Evolutionary conservation across 2,329 filamentous ascomycete species (phyloP), one percentile per base, ranked within the genome.

Genomic region (Parastagonospora nodorum): DNA sequence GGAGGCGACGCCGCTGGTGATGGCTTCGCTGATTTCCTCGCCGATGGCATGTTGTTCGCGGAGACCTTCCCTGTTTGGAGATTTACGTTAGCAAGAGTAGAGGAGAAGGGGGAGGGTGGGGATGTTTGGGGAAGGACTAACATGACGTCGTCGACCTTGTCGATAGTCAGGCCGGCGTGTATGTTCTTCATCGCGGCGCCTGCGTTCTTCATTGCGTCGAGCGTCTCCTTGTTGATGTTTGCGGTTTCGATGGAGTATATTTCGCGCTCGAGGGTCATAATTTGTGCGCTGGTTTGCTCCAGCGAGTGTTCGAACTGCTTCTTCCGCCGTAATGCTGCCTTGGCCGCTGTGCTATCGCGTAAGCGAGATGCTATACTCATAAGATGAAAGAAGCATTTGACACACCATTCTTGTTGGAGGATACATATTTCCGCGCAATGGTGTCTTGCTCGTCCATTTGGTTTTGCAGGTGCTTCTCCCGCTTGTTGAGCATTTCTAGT

Each of bases 151-250:
- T 97, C 93, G 57, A 99, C 93, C 78, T 95, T 94, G 66, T 97
- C 92, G 58, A 94, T 89, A 42, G 90, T 96, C 60, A 97, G 85
- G 58, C 89, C 89, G 65, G 87, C 88, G 73, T 97, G 92, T 65
- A 99, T 99, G 58, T 88, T 81, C 79, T 92, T 88, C 92, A 99
- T 97, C 31, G 93, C 94, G 54, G 86, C 80, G 60, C 90, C 87
- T 9, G 94, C 93, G 71, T 88, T 88, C 84, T 96, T 88, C 92
- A 99, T 97, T 7, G 92, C 93, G 62, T 88, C 84, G 59, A 97
- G 81, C 10, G 94, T 99, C 81, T 97, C 92, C 77, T 93, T 88
- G 82, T 99, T 99, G 80, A 99, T 97, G 74, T 97, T 99, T 55
- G 94, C 94, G 41, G 92, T 91, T 77, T 99, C 94, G 79, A 99